Conservation (phyloP, 139 green algal genomes). For the Chlorokybus atmophyticus region DNA sequence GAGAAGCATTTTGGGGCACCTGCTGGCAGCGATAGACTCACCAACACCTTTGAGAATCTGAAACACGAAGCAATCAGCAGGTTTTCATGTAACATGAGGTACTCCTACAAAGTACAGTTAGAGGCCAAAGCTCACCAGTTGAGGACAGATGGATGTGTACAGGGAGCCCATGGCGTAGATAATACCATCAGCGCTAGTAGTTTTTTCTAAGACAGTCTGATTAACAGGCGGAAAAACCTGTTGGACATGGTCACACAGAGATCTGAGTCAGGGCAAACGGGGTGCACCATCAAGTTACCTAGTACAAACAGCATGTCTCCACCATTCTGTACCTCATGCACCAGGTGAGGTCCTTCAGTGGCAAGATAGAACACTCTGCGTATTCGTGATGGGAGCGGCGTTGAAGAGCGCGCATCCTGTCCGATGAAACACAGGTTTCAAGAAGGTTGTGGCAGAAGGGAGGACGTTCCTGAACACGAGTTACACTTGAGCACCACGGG, state of each 20-base stretch:
- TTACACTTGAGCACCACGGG: slow-evolving; percentile 45
- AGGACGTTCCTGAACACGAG: slow-evolving; percentile 11
- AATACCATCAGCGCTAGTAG: slow-evolving; percentile 58
- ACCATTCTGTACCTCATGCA: slow-evolving; percentile 32
- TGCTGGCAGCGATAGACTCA: slow-evolving; percentile 48
- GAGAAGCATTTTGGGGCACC: slow-evolving; percentile 66
- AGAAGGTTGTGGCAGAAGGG: slow-evolving; percentile 6
- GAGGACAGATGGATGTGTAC: slow-evolving; percentile 90
- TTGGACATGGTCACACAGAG: too few relatives aligned
- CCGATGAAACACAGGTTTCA: too few relatives aligned
- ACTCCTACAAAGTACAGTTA: neutral
- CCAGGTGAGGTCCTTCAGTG: slow-evolving; percentile 42
- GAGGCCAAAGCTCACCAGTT: slow-evolving; percentile 39
- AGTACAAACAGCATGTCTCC: too few relatives aligned
- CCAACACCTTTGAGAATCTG: slow-evolving; percentile 52
- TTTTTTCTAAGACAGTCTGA: slow-evolving; percentile 35
- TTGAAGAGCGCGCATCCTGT: too few relatives aligned
- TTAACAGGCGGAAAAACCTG: slow-evolving; percentile 81
- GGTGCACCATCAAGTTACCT: too few relatives aligned
- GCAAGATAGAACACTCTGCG: slow-evolving; percentile 89
- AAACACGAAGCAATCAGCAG: neutral
- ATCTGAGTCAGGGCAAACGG: too few relatives aligned
- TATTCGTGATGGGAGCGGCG: slow-evolving; percentile 58
- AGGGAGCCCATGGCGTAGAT: slow-evolving; percentile 96
- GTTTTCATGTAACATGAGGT: neutral